phyloP scores from a whole-genome alignment of 2,329 filamentous ascomycete genomes.

The Calonectria pteridis region DNA sequence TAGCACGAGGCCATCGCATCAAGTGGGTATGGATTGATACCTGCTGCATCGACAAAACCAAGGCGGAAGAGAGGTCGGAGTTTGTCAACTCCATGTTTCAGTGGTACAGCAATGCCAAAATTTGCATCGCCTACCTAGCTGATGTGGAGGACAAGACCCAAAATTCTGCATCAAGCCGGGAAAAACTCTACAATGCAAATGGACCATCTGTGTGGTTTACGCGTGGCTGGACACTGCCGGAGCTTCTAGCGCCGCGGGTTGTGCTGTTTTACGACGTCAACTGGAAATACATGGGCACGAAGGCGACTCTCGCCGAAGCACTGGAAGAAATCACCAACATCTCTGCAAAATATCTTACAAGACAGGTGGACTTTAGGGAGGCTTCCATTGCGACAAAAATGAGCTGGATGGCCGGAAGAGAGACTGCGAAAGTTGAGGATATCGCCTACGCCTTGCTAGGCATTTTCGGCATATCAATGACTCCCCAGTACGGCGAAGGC shows the following conservation, averaged over 20 bases:
- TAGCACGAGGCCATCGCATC: not conserved
- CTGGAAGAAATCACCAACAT: not conserved
- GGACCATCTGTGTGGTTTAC: not conserved
- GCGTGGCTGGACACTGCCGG: not conserved
- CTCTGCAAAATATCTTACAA: not conserved
- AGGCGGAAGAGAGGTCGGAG: not conserved
- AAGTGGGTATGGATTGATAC: constrained; percentile 12
- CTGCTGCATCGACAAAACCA: not conserved
- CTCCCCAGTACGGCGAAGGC: not conserved
- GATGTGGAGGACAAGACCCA: not conserved
- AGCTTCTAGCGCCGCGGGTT: not conserved
- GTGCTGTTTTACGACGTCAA: not conserved
- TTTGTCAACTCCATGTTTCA: constrained; percentile 5
- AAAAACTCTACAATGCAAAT: not conserved
- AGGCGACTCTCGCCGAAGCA: not conserved
- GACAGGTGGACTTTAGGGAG: not conserved
- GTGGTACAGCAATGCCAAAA: not conserved
- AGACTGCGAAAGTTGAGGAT: not conserved
- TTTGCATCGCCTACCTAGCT: not conserved
- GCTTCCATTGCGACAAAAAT: constrained; percentile 7
- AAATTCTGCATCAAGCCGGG: not conserved
- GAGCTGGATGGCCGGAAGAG: not conserved
- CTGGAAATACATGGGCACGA: constrained; percentile 4
- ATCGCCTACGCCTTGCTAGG: not conserved
- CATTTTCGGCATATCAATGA: not conserved